Conservation (phyloP, 2,329 filamentous ascomycete species). For the Epichloe amarillans region DNA sequence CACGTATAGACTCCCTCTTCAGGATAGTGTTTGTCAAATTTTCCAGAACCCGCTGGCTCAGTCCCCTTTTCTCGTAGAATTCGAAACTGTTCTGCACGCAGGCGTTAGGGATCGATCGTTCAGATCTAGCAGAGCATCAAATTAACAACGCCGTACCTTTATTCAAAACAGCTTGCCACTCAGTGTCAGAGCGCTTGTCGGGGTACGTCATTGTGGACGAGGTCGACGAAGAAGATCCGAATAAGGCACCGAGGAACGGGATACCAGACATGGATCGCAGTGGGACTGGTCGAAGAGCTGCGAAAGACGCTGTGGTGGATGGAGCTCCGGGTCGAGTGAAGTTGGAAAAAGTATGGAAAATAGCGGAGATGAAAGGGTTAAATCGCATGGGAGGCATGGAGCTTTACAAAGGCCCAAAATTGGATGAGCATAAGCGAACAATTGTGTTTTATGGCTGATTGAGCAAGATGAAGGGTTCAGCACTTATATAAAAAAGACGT, state of each 20-base stretch:
- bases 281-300: slow-evolving; percentile 15
- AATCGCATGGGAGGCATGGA: slow-evolving; percentile 32
- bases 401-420: neutral
- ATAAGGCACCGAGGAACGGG: slow-evolving; percentile 66
- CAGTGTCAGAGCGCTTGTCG: slow-evolving; percentile 64
- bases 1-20: slow-evolving; percentile 70
- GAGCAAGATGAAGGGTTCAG: neutral
- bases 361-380: slow-evolving; percentile 30
- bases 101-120: slow-evolving; percentile 4
- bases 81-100: slow-evolving; percentile 72
- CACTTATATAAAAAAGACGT: neutral
- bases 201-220: slow-evolving; percentile 58
- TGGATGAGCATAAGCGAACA: neutral
- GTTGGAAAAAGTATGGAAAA: slow-evolving; percentile 35
- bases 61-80: slow-evolving; percentile 88
- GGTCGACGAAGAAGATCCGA: slow-evolving; percentile 40
- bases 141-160: slow-evolving; percentile 24
- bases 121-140: neutral
- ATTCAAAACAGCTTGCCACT: slow-evolving; percentile 80
- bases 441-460: neutral
- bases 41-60: slow-evolving; percentile 64
- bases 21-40: slow-evolving; percentile 79
- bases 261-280: slow-evolving; percentile 58
- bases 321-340: slow-evolving; percentile 22
- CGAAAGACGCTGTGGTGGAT: slow-evolving; percentile 7